Evolutionary conservation across 805 yeast genomes (phyloP).

Genomic region (Barnettozyma botsteinii): DNA sequence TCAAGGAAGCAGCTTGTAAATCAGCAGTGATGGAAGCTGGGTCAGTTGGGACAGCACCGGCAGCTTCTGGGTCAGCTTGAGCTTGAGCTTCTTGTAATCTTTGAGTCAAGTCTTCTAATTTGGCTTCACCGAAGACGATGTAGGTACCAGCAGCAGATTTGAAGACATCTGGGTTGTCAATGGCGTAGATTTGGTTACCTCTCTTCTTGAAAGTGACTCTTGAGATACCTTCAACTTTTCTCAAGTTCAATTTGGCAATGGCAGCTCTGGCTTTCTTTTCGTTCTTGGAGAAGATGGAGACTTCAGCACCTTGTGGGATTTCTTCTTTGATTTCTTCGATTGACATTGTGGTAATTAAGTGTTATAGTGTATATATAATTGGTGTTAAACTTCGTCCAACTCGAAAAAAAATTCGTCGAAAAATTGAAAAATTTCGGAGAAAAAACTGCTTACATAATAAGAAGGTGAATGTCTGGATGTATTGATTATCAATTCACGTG

Average conservation of each 20-base stretch:
- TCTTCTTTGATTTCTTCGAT: conserved; percentile 35
- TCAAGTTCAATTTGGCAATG: conserved; percentile 82
- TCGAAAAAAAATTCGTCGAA: no score
- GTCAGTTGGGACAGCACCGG: conserved; percentile 41
- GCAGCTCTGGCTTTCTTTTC: conserved; percentile 94
- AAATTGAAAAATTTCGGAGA: neutral
- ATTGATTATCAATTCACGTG: neutral
- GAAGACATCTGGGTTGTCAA: conserved; percentile 93
- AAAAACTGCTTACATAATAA: neutral
- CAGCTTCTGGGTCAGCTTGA: conserved; percentile 15
- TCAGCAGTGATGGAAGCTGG: conserved; percentile 82
- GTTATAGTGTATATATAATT: no score
- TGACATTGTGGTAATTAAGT: conserved; percentile 28
- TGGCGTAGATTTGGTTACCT: conserved; percentile 86
- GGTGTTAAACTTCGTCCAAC: no score
- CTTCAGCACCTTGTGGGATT: conserved; percentile 80
- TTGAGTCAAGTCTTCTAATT: conserved; percentile 88
- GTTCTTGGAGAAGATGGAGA: conserved; percentile 76
- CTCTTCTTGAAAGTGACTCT: conserved; percentile 95
- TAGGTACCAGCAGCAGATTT: conserved; percentile 88
- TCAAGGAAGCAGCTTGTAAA: conserved; percentile 60
- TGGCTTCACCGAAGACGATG: conserved; percentile 97
- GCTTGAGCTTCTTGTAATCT: conserved; percentile 80
- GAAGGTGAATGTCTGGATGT: neutral
- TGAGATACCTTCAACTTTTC: conserved; percentile 85